These are phyloP conservation scores for Auricularia sp. DNA, from an alignment of 768 basidiomycete genomes.

Conservation along the genomic window DNA sequence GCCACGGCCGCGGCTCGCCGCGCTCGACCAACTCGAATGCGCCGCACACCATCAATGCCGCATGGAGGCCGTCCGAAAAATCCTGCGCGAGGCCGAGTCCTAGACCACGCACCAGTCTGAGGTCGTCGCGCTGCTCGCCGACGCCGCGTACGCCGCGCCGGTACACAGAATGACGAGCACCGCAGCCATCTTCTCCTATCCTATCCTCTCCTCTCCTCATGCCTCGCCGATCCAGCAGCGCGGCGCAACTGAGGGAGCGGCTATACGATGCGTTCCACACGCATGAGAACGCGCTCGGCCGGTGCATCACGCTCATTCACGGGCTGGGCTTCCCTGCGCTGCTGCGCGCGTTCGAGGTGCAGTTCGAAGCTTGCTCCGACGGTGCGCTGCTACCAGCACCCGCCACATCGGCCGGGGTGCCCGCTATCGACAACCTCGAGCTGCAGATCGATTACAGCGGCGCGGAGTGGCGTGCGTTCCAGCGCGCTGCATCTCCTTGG, in stretches of 20 bases:
- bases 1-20: conserved; percentile 39
- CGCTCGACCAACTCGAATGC: conserved; percentile 66
- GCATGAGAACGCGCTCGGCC: conserved; percentile 68
- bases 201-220: conserved; percentile 24
- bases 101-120: conserved; percentile 95
- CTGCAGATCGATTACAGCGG: conserved; percentile 67
- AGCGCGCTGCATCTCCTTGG: conserved; percentile 75
- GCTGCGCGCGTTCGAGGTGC: conserved; percentile 56
- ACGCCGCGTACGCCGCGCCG: conserved; percentile 57
- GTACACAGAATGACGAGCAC: conserved; percentile 69
- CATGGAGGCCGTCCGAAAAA: conserved; percentile 85
- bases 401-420: conserved; percentile 20
- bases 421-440: conserved; percentile 53
- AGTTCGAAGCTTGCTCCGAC: conserved; percentile 4
- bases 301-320: conserved; percentile 76
- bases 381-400: conserved; percentile 16
- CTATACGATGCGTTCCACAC: conserved; percentile 62
- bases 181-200: conserved; percentile 81
- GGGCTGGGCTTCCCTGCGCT: conserved; percentile 76
- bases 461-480: conserved; percentile 84
- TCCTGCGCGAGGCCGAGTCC: conserved; percentile 87
- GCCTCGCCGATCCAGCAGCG: conserved; percentile 55
- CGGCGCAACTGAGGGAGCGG: conserved; percentile 63
- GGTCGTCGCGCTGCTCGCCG: conserved; percentile 72
- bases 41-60: conserved; percentile 73